Evolutionary conservation across 169 alveolate species (phyloP), one percentile per base, ranked within the genome.

Genomic region (Theileria equi): DNA sequence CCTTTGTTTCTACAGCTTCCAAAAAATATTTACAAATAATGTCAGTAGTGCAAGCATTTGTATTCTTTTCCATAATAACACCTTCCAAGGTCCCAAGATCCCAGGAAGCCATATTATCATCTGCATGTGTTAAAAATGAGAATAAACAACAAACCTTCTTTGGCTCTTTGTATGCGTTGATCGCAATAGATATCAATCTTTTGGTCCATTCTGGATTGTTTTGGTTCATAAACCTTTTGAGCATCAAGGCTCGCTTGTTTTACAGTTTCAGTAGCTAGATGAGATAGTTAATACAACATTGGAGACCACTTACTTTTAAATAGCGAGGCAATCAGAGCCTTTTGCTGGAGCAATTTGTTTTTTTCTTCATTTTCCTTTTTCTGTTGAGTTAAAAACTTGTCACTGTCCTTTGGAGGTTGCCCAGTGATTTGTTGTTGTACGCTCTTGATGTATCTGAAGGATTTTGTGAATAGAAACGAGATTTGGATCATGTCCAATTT

Each of bases 161-260:
- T 25, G 13, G 65, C 10, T 26, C 86, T 63, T 74, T 90, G 90
- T 54, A 90, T 94, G 21, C 99, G 73, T 71, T 95, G 96, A 69
- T 97, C 99, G 13, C 94, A 87, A 84, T 96, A 97, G 17, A 95
- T 69, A 74, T 96, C 98, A 48, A 97, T 93, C 63, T 92, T 94
- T 79, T 92, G 96, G 54, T 88, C 91, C 49, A 80, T 89, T 55
- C 84, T 81, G 11, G 90, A 77, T 41, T 87, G 88, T 67, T 89
- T 81, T 10, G 94, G 94, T 32, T 90, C 94, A 32, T 84, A 83
- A 5, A 77, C 44, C 47, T 64, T 78, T 34, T 84, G 47, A 23
- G 88, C 65, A 34, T 83, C 90, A 38, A 74, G 81, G 44, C 86
- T 80, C 23, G 83, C 90, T 54, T 90, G 83, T 74, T 90, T 90